Evolutionary conservation across 768 basidiomycete species (phyloP).

Genomic region (Rhizopogon roseolus): DNA sequence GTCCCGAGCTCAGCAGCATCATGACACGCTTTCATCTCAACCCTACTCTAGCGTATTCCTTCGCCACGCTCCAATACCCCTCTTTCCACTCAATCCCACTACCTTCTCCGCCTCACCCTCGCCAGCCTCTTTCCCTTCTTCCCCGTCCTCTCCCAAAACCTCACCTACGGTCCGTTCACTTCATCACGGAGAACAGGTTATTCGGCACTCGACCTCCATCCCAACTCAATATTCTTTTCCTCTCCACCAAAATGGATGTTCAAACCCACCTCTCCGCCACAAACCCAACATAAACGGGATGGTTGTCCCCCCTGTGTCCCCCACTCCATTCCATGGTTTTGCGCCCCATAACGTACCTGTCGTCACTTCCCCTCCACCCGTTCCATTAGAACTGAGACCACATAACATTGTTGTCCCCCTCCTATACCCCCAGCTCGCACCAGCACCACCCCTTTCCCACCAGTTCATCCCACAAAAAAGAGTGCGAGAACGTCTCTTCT

Average conservation of each 20-base stretch:
- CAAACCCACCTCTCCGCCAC: not conserved
- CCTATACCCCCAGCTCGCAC: slow-evolving; percentile 1
- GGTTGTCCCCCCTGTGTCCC: not conserved
- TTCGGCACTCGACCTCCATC: not conserved
- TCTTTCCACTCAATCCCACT: slow-evolving; percentile 49
- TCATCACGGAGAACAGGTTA: not conserved
- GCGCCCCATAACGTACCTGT: not conserved
- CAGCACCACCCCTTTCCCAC: not conserved
- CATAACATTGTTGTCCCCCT: slow-evolving; percentile 11
- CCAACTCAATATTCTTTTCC: not conserved
- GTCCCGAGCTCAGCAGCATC: slow-evolving; percentile 50
- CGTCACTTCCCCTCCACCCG: not conserved
- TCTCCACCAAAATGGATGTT: not conserved
- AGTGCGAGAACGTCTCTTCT: not conserved
- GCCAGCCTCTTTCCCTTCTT: not conserved
- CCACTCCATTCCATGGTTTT: not conserved
- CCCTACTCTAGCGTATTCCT: slow-evolving; percentile 38
- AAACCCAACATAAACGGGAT: not conserved
- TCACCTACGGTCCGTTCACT: not conserved
- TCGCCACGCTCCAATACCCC: slow-evolving; percentile 54
- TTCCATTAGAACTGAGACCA: not conserved
- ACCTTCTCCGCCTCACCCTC: not conserved
- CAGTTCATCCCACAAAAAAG: not conserved
- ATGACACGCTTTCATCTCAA: slow-evolving; percentile 36
- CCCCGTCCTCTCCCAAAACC: not conserved